Conservation (phyloP, 2,329 filamentous ascomycete genomes). For the Trichothecium roseum region DNA sequence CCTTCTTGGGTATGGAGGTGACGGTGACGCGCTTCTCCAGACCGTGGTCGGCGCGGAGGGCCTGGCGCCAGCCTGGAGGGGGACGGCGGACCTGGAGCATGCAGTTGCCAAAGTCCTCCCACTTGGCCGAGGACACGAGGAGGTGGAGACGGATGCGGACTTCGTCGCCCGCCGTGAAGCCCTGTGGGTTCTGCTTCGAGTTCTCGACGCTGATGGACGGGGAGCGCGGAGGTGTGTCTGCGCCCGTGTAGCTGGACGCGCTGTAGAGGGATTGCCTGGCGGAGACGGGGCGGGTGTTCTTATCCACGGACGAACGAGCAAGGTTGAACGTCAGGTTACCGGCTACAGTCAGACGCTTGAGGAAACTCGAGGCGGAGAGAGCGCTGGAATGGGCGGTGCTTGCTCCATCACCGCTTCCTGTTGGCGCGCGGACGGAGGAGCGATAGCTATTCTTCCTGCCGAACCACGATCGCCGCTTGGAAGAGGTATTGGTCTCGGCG, state of each 20-base stretch:
- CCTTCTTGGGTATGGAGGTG: constrained; percentile 55
- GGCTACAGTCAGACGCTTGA: constrained; percentile 64
- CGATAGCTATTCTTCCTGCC: constrained; percentile 56
- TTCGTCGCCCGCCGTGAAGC: constrained; percentile 56
- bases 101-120: constrained; percentile 85
- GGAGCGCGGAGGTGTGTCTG: constrained; percentile 37
- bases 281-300: constrained; percentile 37
- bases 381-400: constrained; percentile 50
- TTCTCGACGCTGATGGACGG: constrained; percentile 46
- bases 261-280: constrained; percentile 52
- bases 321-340: constrained; percentile 71
- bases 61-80: constrained; percentile 49
- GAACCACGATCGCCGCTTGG: constrained; percentile 45
- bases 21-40: constrained; percentile 81
- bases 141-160: constrained; percentile 81
- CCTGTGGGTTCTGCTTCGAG: constrained; percentile 40
- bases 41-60: constrained; percentile 49
- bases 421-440: constrained; percentile 52
- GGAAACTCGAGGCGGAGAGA: constrained; percentile 67
- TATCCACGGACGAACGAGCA: constrained; percentile 63
- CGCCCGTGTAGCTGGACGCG: constrained; percentile 37
- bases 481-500: constrained; percentile 27
- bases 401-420: constrained; percentile 55
- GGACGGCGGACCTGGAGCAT: constrained; percentile 72
- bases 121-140: constrained; percentile 65